Percentiles rank a stretch among this genome's conserved stretches.
phyloP scores from a whole-genome alignment of 2,329 filamentous ascomycete species.

The Lachnellula cervina region DNA sequence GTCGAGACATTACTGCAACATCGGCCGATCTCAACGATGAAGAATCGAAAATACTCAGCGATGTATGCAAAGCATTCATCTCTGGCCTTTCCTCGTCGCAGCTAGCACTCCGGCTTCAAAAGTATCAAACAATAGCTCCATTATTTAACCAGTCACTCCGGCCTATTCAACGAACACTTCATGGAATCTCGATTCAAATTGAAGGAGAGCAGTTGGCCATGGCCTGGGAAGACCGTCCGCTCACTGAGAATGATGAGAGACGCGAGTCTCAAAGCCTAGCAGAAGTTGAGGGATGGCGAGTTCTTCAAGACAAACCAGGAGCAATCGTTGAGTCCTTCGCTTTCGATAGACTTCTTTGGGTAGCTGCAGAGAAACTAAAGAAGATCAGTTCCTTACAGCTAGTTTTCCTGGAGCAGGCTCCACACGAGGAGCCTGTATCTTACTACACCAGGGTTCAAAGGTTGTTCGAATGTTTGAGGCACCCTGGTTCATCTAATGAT shows the following conservation, averaged over 20 bases:
- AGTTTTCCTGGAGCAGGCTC: constrained; percentile 47
- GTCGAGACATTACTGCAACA: constrained; percentile 24
- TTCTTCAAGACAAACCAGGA: constrained; percentile 33
- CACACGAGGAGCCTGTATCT: constrained; percentile 45
- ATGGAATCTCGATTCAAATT: constrained; percentile 48
- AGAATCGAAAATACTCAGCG: constrained; percentile 47
- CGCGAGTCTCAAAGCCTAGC: constrained; percentile 36
- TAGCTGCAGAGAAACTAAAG: constrained; percentile 44
- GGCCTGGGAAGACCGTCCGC: constrained; percentile 37
- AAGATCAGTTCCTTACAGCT: constrained; percentile 50
- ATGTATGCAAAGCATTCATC: constrained; percentile 50
- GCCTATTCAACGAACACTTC: constrained; percentile 41
- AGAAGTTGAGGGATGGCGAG: constrained; percentile 42
- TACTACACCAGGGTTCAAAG: constrained; percentile 46
- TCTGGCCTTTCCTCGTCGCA: constrained; percentile 45
- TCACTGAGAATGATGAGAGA: constrained; percentile 34
- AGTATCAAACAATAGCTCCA: constrained; percentile 43
- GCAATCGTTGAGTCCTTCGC: constrained; percentile 39
- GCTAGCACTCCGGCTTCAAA: constrained; percentile 42
- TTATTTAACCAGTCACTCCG: constrained; percentile 28
- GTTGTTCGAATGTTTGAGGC: constrained; percentile 36
- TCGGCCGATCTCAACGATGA: constrained; percentile 20
- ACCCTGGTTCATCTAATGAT: constrained; percentile 11
- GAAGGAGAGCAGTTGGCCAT: constrained; percentile 53
- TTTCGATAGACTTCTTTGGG: constrained; percentile 50